Base-by-base conservation (phyloP, 192 early-diverging fungal genomes). In the Coemansia sp. region DNA sequence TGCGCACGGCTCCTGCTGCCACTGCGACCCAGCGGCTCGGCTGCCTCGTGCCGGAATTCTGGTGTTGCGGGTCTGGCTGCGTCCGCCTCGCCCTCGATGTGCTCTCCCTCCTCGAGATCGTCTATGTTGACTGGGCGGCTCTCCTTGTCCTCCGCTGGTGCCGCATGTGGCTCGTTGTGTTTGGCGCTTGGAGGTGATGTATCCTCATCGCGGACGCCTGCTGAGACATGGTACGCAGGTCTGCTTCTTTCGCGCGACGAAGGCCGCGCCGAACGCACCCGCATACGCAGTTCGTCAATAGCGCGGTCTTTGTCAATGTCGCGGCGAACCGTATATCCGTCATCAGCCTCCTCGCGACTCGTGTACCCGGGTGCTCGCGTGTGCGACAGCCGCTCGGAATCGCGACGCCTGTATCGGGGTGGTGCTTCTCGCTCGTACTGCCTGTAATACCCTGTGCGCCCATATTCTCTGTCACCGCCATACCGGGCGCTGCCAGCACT, bases 51-150 rank as follows among this genome's bases (percentile, higher is more conserved):
- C 6, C 41, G 46, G 19, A 42, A 13, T 46, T 67, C 51, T 19
- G 36, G n/a, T n/a, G 48, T 22, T 22, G 55, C 32, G 0, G 46
- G 56, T 10, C 39, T 13, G 4, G 62, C 71, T 18, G 52, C 40
- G 39, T 82, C 74, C 9, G 60, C 54, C 39, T 63, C 78, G 12
- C 45, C 62, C 45, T 81, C 79, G 36, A 82, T 71, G 26, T 82
- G 79, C 68, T 82, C 79, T 39, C 79, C 79, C 15, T 82, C 79
- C n/a, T 82, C 79, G 41, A 82, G 61, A 40, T 82, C 79, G 40
- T 82, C 79, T 52, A 75, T 70, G 37, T 76, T 58, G 32, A 69
- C 60, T n/a, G 41, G 32, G 12, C 19, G 36, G n/a, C 40, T 32
- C 5, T 13, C 48, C n/a, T 56, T 41, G 3, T 5, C 12, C 36